A percentile compares a stretch with the other conserved stretches of the same genome.
These are phyloP conservation scores for Litchi chinensis DNA, from an alignment of 345 rosid species.

Conservation along the genomic window DNA sequence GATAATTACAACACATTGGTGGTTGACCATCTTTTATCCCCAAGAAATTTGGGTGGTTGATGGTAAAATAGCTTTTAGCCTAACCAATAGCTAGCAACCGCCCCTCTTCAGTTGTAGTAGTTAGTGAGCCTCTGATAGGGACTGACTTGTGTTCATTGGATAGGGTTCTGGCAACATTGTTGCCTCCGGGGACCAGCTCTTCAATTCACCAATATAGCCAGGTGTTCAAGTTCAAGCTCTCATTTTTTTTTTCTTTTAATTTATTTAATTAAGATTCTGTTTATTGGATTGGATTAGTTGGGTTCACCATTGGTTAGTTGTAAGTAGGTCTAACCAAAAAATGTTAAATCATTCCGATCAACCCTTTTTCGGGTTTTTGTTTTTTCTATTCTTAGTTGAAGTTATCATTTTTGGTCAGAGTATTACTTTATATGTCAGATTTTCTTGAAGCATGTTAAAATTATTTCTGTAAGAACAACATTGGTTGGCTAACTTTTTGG, in stretches of 20 bases:
- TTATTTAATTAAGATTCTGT: neutral
- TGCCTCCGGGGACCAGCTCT: constrained; percentile 22
- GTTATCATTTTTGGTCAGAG: neutral
- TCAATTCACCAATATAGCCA: constrained; percentile 2
- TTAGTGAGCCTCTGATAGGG: constrained; percentile 15
- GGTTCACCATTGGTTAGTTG: constrained; percentile 20
- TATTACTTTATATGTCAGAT: neutral
- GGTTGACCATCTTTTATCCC: constrained; percentile 15
- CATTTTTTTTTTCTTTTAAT: neutral
- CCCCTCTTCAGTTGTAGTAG: constrained; percentile 9
- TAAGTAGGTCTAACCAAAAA: constrained; percentile 24
- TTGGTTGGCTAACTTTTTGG: neutral
- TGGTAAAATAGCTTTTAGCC: neutral
- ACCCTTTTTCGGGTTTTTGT: neutral
- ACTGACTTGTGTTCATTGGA: neutral
- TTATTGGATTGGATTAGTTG: constrained; percentile 19
- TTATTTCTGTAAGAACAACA: neutral
- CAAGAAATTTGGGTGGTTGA: constrained; percentile 16
- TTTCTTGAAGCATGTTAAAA: neutral
- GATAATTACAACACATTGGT: constrained; percentile 13
- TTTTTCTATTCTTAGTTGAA: neutral
- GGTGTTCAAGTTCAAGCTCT: constrained; percentile 1
- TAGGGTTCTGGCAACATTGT: neutral
- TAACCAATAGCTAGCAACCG: constrained; percentile 12
- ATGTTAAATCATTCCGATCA: constrained; percentile 5